Evolutionary conservation across 768 basidiomycete genomes (phyloP).

Genomic region (Pleurotus eryngii): DNA sequence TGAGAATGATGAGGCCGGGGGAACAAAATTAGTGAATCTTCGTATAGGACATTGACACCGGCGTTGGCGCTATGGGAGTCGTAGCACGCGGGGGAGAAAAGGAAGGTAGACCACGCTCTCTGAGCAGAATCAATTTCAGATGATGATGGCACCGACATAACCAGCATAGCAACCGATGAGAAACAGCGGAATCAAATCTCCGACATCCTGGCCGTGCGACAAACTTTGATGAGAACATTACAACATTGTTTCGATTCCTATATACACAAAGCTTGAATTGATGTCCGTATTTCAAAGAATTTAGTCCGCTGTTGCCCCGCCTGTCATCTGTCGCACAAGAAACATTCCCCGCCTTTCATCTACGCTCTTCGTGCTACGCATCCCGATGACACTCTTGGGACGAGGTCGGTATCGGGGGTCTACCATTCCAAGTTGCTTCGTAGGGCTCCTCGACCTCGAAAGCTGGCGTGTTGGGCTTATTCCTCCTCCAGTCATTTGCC

Average conservation of each 20-base stretch:
- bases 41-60: background rate
- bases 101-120: background rate
- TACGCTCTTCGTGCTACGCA: conserved; percentile 55
- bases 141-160: too few species aligned
- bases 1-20: background rate
- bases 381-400: conserved; percentile 77
- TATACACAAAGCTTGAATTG: too few species aligned
- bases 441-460: conserved; percentile 45
- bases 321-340: conserved; percentile 77
- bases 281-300: too few species aligned
- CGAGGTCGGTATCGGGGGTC: conserved; percentile 45
- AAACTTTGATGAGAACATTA: too few species aligned
- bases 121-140: background rate
- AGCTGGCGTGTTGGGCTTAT: conserved; percentile 68
- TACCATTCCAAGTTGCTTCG: conserved; percentile 55
- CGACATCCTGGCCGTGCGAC: too few species aligned
- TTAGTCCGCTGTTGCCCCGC: conserved; percentile 22
- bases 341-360: conserved; percentile 77
- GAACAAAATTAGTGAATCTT: background rate
- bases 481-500: conserved; percentile 68
- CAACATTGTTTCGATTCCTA: too few species aligned
- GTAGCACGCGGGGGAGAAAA: background rate
- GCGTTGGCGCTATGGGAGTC: background rate
- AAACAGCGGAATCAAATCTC: too few species aligned
- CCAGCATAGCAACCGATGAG: too few species aligned